Percentiles rank a stretch among this genome's conserved stretches.
Conservation (phyloP, 345 rosid species). For the Cochlearia excelsa region DNA sequence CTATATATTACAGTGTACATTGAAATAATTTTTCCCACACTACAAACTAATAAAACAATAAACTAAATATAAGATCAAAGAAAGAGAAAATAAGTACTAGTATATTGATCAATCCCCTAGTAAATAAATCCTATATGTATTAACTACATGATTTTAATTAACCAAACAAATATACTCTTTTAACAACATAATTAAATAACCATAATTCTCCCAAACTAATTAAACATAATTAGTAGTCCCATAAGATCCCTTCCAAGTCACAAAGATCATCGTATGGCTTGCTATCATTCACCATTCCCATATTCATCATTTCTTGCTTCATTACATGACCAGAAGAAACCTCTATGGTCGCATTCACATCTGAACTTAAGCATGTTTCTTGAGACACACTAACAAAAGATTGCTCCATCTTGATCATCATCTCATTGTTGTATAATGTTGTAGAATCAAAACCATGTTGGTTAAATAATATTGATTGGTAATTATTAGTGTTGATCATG, state of each 20-base stretch:
- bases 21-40: constrained; percentile 17
- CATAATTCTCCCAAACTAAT: constrained; percentile 14
- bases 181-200: constrained; percentile 27
- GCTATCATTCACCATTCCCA: constrained; percentile 27
- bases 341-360: constrained; percentile 30
- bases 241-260: constrained; percentile 31
- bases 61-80: constrained; percentile 20
- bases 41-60: constrained; percentile 30
- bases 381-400: constrained; percentile 36
- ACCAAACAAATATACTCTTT: constrained; percentile 25
- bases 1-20: no score
- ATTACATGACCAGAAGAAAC: constrained; percentile 29
- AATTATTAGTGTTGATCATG: no score
- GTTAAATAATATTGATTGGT: constrained; percentile 30
- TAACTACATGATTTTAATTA: constrained; percentile 17
- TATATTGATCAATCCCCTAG: no score
- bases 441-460: constrained; percentile 25
- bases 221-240: no score
- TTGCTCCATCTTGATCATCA: constrained; percentile 36
- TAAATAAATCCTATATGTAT: constrained; percentile 28
- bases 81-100: no score
- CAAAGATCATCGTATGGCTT: constrained; percentile 37
- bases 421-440: constrained; percentile 20
- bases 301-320: constrained; percentile 35
- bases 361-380: constrained; percentile 38